phyloP scores from a whole-genome alignment of 805 yeast species.

The Ascoidea tarda region DNA sequence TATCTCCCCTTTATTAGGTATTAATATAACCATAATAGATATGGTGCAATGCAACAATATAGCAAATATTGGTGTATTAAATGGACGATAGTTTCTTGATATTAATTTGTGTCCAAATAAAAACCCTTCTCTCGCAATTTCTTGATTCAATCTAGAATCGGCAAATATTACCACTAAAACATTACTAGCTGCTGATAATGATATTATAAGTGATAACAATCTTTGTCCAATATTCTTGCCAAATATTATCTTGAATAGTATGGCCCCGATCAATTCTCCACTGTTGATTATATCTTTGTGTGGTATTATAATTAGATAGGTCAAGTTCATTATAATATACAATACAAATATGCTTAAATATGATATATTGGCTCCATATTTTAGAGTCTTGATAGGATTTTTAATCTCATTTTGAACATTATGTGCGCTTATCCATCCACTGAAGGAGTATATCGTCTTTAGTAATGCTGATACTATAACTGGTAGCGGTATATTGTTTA shows the following conservation, averaged over 20 bases:
- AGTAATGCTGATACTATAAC: conserved; percentile 39
- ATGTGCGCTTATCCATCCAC: conserved; percentile 53
- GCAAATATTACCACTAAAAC: conserved; percentile 48
- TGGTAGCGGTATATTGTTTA: conserved; percentile 19
- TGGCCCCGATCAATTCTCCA: conserved; percentile 44
- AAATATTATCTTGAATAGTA: conserved; percentile 37
- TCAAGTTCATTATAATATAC: conserved; percentile 35
- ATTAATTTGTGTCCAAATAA: conserved; percentile 23
- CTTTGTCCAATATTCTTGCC: conserved; percentile 38
- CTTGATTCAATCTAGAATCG: conserved; percentile 47
- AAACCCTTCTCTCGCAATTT: conserved; percentile 47
- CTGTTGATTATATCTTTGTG: conserved; percentile 36
- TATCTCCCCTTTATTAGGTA: conserved; percentile 2
- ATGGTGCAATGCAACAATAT: conserved; percentile 20
- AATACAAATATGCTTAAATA: conserved; percentile 30
- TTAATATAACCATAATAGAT: conserved; percentile 10
- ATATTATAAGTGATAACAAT: conserved; percentile 39
- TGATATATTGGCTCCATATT: conserved; percentile 44
- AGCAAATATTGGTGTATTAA: conserved; percentile 39
- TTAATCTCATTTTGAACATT: conserved; percentile 45
- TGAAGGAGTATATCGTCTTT: conserved; percentile 41
- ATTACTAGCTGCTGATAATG: conserved; percentile 45
- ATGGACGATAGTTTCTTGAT: conserved; percentile 37
- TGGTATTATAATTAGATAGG: conserved; percentile 40
- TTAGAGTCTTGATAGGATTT: conserved; percentile 41